Evolutionary conservation across 345 rosid genomes (phyloP).

Genomic region (Passiflora organensis): DNA sequence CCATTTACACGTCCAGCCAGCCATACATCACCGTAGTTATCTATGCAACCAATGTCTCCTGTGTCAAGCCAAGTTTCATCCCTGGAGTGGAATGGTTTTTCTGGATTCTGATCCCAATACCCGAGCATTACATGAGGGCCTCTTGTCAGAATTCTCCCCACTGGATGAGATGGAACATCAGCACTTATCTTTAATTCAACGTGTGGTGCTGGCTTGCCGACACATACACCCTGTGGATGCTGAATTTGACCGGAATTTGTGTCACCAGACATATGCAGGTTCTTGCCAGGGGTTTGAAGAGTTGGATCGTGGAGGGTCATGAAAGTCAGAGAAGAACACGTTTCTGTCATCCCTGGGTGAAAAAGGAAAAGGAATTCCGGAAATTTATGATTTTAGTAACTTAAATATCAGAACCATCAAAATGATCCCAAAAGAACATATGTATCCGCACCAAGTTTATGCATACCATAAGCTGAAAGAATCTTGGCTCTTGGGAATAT

Average conservation of each 20-base stretch:
- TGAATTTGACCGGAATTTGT: constrained; percentile 8
- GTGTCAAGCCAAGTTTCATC: constrained; percentile 68
- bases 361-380: not conserved
- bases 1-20: constrained; percentile 69
- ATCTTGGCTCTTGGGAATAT: constrained; percentile 63
- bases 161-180: constrained; percentile 32
- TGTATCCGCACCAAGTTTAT: not conserved
- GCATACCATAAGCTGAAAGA: constrained; percentile 71
- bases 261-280: constrained; percentile 16
- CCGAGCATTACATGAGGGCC: constrained; percentile 76
- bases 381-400: not conserved
- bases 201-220: constrained; percentile 83
- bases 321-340: constrained; percentile 76
- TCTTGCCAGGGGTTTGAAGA: constrained; percentile 15
- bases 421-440: constrained; percentile 7
- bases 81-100: constrained; percentile 18
- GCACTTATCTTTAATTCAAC: constrained; percentile 48
- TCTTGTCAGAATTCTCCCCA: constrained; percentile 65
- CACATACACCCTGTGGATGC: constrained; percentile 53
- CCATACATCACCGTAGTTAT: constrained; percentile 62
- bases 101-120: constrained; percentile 50
- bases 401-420: not conserved
- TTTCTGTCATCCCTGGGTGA: constrained; percentile 75
- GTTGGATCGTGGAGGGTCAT: constrained; percentile 50
- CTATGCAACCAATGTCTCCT: constrained; percentile 65